phyloP scores from a whole-genome alignment of 176 grass and related monocot species.

The Paspalum notatum region DNA sequence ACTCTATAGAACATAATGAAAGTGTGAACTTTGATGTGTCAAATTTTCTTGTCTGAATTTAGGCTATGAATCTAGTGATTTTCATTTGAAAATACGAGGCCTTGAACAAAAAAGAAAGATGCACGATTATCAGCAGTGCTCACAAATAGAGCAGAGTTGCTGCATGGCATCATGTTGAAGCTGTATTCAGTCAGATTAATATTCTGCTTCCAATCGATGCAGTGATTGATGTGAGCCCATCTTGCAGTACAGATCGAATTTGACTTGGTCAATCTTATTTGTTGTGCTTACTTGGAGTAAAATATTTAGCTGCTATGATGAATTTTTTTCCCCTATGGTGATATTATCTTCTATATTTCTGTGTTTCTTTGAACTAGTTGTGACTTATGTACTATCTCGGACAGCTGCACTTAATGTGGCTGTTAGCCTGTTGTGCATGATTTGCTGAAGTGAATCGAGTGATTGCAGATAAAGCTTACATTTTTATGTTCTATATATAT shows the following conservation, averaged over 20 bases:
- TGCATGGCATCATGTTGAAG: background rate
- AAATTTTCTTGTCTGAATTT: background rate
- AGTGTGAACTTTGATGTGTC: background rate
- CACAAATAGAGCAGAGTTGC: background rate
- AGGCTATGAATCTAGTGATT: constrained; percentile 7
- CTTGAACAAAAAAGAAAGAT: background rate
- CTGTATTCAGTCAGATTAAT: background rate
- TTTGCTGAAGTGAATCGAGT: background rate
- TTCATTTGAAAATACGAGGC: background rate
- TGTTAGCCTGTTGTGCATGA: background rate
- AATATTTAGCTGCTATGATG: background rate
- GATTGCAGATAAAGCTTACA: constrained; percentile 6
- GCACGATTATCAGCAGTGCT: background rate
- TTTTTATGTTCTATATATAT: constrained; percentile 1
- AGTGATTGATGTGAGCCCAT: background rate
- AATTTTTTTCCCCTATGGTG: background rate
- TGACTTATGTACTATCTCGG: constrained; percentile 2
- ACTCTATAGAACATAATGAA: background rate
- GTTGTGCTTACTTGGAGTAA: background rate
- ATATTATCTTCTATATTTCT: background rate
- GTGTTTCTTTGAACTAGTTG: constrained; percentile 13
- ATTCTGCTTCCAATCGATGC: background rate
- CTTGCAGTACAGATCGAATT: background rate
- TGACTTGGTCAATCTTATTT: background rate
- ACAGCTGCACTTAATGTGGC: constrained; percentile 3